These are phyloP conservation scores for Wickerhamiella slavikovae DNA, from an alignment of 805 yeast species.

Conservation along the genomic window DNA sequence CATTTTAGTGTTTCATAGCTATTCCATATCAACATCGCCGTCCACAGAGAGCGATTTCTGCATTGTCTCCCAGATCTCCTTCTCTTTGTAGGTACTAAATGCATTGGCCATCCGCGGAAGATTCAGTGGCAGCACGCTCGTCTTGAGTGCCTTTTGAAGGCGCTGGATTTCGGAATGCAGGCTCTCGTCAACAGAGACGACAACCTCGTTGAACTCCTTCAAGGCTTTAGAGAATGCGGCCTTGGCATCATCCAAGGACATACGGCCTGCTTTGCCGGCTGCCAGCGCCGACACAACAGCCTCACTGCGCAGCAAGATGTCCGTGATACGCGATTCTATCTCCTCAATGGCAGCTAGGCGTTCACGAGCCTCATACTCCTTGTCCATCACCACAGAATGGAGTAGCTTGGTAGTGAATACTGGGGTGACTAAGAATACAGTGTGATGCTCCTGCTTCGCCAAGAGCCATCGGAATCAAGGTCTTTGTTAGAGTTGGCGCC, in stretches of 20 bases:
- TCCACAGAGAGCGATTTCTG: background rate
- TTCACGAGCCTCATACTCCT: too few relatives aligned
- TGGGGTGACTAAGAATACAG: too few relatives aligned
- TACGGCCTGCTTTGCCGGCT: background rate
- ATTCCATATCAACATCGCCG: background rate
- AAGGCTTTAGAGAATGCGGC: constrained; percentile 26
- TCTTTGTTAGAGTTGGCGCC: too few relatives aligned
- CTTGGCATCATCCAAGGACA: constrained; percentile 13
- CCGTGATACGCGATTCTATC: constrained; percentile 11
- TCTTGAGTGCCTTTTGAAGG: constrained; percentile 29
- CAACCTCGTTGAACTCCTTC: constrained; percentile 27
- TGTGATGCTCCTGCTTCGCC: too few relatives aligned
- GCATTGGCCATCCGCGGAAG: constrained; percentile 52
- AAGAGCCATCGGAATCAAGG: too few relatives aligned
- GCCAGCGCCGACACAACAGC: constrained; percentile 11
- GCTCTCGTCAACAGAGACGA: constrained; percentile 37
- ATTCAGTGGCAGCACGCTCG: constrained; percentile 41
- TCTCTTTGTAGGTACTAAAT: constrained; percentile 38
- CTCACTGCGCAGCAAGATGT: constrained; percentile 13
- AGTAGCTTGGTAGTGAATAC: too few relatives aligned
- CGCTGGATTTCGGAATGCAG: constrained; percentile 46
- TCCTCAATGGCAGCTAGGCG: constrained; percentile 14
- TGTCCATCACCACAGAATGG: too few relatives aligned
- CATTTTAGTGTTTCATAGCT: too few relatives aligned
- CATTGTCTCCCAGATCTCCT: constrained; percentile 18